A percentile compares a stretch with the other conserved stretches of the same genome.
Conservation (phyloP, 176 grass and related monocot species). For the Eremochloa ophiuroides region DNA sequence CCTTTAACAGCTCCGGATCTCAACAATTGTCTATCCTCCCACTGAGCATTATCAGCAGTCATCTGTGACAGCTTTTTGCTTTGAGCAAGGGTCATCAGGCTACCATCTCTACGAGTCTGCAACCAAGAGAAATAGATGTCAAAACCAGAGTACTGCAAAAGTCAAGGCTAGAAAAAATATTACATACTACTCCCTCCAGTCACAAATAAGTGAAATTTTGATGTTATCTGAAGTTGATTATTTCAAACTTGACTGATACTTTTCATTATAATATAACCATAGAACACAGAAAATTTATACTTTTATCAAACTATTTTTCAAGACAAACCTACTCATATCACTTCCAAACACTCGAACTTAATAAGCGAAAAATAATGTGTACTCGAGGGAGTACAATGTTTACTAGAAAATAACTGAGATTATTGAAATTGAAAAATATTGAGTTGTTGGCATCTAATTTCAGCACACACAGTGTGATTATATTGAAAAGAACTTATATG, state of each 20-base stretch:
- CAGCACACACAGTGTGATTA: not conserved
- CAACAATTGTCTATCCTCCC: slow-evolving; percentile 95
- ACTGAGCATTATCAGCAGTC: slow-evolving; percentile 97
- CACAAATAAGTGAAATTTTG: not conserved
- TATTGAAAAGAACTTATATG: not conserved
- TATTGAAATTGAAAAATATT: not conserved
- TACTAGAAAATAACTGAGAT: not conserved
- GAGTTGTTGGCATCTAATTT: not conserved
- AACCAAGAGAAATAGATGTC: slow-evolving; percentile 27
- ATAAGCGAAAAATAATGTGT: not conserved
- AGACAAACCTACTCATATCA: not conserved
- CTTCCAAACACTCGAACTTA: not conserved
- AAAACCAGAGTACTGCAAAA: slow-evolving; percentile 8
- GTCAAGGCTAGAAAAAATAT: not conserved
- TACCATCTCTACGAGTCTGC: slow-evolving; percentile 88
- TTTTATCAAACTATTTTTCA: not conserved
- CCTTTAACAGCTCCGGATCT: slow-evolving; percentile 97
- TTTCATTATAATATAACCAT: not conserved
- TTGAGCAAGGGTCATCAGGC: slow-evolving; percentile 86
- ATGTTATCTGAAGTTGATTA: not conserved
- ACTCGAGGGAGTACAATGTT: not conserved
- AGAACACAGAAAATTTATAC: not conserved
- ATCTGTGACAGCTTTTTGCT: slow-evolving; percentile 98
- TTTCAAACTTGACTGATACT: not conserved
- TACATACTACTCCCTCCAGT: not conserved